phyloP scores from a whole-genome alignment of 73 alveolate genomes.

The Paramecium sonneborni region DNA sequence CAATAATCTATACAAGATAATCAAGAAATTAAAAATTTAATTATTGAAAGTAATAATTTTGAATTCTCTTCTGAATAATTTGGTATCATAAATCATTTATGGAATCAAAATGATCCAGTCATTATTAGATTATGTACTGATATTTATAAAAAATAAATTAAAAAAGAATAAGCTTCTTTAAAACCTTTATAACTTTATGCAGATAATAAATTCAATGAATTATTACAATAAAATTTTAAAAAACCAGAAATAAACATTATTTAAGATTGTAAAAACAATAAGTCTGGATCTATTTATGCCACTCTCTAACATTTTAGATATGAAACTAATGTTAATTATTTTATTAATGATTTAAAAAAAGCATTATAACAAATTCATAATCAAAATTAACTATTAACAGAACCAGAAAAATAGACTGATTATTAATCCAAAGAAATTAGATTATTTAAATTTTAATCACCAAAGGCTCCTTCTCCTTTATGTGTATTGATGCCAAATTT shows the following conservation, averaged over 20 bases:
- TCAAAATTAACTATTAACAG: neutral
- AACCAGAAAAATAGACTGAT: neutral
- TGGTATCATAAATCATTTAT: neutral
- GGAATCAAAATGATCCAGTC: neutral
- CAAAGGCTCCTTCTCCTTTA: conserved; percentile 34
- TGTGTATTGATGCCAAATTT: conserved; percentile 34
- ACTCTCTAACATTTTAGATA: neutral
- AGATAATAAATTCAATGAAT: neutral
- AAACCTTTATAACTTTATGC: conserved; percentile 10
- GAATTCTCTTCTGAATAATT: conserved; percentile 9
- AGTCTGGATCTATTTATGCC: conserved; percentile 1
- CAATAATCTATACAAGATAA: neutral
- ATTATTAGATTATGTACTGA: neutral
- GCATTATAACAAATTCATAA: neutral
- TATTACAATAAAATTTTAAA: conserved; percentile 12
- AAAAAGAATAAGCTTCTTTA: neutral
- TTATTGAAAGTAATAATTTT: neutral
- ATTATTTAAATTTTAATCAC: neutral
- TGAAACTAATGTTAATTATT: neutral
- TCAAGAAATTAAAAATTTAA: neutral
- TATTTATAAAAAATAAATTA: neutral
- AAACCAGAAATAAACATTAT: neutral
- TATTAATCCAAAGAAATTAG: neutral
- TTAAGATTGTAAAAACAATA: neutral
- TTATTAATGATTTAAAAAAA: neutral